A percentile compares a stretch with the other conserved stretches of the same genome.
Evolutionary conservation across 2,329 filamentous ascomycete species (phyloP).

Genomic region (Alternaria novae-zelandiae): DNA sequence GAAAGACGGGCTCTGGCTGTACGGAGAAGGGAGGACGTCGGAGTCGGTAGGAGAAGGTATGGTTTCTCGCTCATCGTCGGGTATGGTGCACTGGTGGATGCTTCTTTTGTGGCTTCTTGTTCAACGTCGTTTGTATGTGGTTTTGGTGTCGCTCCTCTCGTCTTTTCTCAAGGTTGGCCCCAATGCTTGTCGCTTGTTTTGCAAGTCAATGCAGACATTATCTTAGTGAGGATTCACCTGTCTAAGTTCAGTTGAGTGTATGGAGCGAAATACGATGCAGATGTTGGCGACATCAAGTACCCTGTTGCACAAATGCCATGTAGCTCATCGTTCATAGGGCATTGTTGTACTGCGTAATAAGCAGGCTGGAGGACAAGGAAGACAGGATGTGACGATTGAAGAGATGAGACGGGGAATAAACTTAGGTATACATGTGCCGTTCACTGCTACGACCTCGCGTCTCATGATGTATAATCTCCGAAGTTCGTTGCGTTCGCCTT

Average conservation of each 20-base stretch:
- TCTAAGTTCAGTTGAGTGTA: neutral
- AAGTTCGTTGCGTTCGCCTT: neutral
- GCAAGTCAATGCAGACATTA: neutral
- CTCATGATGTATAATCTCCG: neutral
- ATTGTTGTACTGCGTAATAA: neutral
- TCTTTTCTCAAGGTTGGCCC: neutral
- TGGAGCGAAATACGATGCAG: neutral
- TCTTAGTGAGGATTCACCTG: neutral
- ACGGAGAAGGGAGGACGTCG: neutral
- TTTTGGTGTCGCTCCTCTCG: neutral
- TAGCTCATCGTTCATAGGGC: no score
- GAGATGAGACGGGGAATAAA: neutral
- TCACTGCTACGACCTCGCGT: rapidly evolving
- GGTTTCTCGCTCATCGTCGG: neutral
- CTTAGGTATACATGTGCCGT: neutral
- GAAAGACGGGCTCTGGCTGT: neutral
- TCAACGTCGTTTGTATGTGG: neutral
- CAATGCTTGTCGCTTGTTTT: neutral
- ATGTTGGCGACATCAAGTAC: neutral
- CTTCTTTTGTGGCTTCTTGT: neutral
- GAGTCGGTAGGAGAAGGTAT: neutral
- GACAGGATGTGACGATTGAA: neutral
- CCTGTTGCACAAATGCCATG: no score
- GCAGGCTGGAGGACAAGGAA: neutral
- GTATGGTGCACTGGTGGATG: neutral